Evolutionary conservation across 257 asterid species (phyloP).

Genomic region (Nicotiana tomentosiformis): DNA sequence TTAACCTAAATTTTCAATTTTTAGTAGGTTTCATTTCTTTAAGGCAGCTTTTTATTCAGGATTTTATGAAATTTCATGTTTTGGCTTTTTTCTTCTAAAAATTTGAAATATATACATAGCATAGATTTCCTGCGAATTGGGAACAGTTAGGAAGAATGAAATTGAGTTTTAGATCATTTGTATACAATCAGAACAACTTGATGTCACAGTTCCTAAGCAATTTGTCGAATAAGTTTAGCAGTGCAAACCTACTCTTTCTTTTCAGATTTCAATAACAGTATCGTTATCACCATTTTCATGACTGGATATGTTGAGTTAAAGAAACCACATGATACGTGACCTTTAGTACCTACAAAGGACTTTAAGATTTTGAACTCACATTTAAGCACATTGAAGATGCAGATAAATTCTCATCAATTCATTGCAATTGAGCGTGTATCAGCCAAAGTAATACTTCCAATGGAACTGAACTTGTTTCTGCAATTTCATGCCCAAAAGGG

Average conservation of each 20-base stretch:
- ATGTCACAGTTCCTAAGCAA: background rate
- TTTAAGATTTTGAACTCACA: background rate
- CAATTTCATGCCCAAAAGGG: too few species aligned
- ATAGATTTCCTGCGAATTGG: background rate
- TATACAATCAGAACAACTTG: background rate
- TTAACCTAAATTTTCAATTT: too few species aligned
- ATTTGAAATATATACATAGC: background rate
- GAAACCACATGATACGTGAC: background rate
- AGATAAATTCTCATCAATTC: background rate
- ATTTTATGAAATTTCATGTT: background rate
- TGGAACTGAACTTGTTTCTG: background rate
- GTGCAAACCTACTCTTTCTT: too few species aligned
- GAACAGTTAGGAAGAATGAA: background rate
- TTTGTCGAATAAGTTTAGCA: background rate
- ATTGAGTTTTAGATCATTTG: background rate
- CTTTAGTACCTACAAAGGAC: background rate
- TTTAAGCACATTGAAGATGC: background rate
- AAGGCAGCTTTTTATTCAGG: background rate
- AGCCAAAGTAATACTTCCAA: background rate
- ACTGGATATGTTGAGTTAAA: background rate
- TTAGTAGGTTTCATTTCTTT: too few species aligned
- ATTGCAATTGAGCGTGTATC: background rate
- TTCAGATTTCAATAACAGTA: too few species aligned
- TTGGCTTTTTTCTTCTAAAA: background rate
- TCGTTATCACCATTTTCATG: background rate